Evolutionary conservation across 495 filamentous ascomycete species (phyloP).

Genomic region (Pyronema omphalodes): DNA sequence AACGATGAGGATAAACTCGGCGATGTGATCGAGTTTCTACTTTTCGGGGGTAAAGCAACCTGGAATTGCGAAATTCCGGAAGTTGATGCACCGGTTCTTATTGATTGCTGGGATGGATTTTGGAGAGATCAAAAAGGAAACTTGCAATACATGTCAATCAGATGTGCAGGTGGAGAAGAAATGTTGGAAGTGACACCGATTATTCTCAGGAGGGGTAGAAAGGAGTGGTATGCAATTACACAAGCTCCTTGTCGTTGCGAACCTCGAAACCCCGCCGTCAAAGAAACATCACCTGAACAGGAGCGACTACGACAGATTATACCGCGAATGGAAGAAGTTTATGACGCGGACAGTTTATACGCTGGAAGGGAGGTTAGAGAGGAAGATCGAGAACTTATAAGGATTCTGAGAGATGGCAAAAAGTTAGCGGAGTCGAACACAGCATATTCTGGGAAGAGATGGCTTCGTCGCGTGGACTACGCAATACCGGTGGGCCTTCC

Average conservation of each 20-base stretch:
- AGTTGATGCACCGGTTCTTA: neutral
- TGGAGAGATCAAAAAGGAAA: neutral
- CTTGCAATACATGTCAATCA: neutral
- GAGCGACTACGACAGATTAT: neutral
- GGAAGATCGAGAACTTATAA: neutral
- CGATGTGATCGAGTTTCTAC: neutral
- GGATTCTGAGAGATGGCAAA: neutral
- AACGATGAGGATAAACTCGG: neutral
- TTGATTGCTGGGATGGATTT: neutral
- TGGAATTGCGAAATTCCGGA: neutral
- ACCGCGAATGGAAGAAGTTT: neutral
- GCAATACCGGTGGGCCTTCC: neutral
- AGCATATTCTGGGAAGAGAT: neutral
- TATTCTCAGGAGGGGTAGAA: neutral
- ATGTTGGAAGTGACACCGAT: neutral
- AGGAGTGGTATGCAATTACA: neutral
- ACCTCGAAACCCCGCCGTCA: neutral
- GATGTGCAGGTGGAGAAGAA: neutral
- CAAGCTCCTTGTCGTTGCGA: neutral
- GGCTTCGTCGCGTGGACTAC: neutral
- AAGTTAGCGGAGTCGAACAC: neutral
- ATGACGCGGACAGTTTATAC: neutral
- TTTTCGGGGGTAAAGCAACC: neutral
- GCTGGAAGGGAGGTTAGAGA: neutral
- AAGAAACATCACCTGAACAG: neutral